Base-by-base conservation (phyloP, 163 green algal species). In the Volvox carteri region DNA sequence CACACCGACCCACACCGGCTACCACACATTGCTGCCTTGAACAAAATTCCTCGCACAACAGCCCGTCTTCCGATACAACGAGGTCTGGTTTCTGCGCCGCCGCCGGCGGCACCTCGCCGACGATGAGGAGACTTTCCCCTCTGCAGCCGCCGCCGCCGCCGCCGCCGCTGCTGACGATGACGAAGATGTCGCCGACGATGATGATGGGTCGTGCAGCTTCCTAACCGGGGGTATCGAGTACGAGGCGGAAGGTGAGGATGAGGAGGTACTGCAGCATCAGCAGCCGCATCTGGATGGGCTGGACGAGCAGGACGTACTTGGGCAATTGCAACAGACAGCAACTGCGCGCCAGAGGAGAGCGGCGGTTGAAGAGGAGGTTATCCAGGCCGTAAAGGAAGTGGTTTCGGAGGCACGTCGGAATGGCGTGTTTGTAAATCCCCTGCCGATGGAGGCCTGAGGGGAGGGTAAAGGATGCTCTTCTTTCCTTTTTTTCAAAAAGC, bases 51-150 rank as follows among this genome's bases (percentile, higher is more conserved):
- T 30, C 4, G 5, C 25, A 30, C 46, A 4, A 0, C 81, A 88
- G 83, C 83, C 83, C 37, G 68, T 88, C 11, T 81, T 88, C 83
- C 83, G 83, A 48, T 88, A 88, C 83, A 88, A 88, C 68, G 83
- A 88, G 68, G 48, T 88, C 12, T 88, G 83, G 83, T 28, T 88
- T 18, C 68, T 88, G 68, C 67, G 68, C 39, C 67, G 83, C 68
- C 67, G 67, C 50, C 58, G 78, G 5, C 52, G 37, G 6, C 1
- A 19, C 5, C 4, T 9, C 25, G 37, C 62, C 3, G 62, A 42
- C 25, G 44, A 46, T 4, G 46, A 28, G 25, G 12, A 44, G 19
- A 30, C 37, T n/a, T n/a, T n/a, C n/a, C n/a, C n/a, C n/a, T n/a
- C n/a, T 52, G 74, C 33, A 12, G 75, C n/a, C 18, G 6, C 28